These are phyloP conservation scores for Piper longum DNA, from an alignment of 164 flowering plant genomes.

Conservation along the genomic window DNA sequence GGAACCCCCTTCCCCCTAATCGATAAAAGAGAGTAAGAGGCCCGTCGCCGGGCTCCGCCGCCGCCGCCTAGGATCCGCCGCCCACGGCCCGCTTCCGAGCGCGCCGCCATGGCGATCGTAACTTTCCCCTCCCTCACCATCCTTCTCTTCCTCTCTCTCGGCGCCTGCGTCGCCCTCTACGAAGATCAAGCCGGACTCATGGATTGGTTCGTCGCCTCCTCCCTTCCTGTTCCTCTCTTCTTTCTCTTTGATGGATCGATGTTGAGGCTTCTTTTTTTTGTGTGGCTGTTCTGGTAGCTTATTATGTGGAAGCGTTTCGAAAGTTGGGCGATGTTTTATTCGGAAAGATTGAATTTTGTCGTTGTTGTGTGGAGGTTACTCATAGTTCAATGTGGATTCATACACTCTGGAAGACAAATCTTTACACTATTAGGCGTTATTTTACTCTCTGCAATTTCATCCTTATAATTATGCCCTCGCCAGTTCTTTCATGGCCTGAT, in stretches of 20 bases:
- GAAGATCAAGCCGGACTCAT: constrained; percentile 91
- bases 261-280: not conserved
- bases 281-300: not conserved
- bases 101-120: constrained; percentile 52
- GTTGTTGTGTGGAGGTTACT: too few species aligned
- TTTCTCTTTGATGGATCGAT: not conserved
- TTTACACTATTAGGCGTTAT: too few species aligned
- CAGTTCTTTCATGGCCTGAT: too few species aligned
- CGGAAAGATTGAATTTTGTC: too few species aligned
- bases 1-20: too few species aligned
- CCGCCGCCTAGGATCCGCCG: not conserved
- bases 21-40: too few species aligned
- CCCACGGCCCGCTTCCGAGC: constrained; percentile 4
- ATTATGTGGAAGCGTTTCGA: not conserved
- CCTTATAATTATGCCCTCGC: too few species aligned
- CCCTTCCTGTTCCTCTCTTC: constrained; percentile 1
- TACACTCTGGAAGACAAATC: too few species aligned
- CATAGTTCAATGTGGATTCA: too few species aligned
- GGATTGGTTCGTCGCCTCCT: constrained; percentile 51
- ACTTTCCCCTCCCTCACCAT: constrained; percentile 13
- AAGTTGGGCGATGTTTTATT: too few species aligned
- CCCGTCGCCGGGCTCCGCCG: not conserved
- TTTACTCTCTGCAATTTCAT: too few species aligned
- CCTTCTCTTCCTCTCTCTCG: constrained; percentile 16
- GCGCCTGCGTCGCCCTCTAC: constrained; percentile 33